phyloP scores from a whole-genome alignment of 129 eudicot genomes.

The Centaurea solstitialis region DNA sequence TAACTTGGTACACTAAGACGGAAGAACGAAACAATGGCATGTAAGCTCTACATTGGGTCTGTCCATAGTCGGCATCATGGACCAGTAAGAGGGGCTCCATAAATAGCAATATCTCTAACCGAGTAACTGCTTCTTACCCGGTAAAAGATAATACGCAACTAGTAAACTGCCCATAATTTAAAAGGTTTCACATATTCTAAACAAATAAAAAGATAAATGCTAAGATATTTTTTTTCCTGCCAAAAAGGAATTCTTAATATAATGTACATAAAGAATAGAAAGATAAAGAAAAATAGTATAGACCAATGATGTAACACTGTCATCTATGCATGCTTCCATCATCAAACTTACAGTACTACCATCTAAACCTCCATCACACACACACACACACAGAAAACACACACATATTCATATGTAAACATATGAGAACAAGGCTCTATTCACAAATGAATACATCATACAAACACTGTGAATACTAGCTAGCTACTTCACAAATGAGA shows the following conservation, averaged over 20 bases:
- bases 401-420: not conserved
- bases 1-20: no score
- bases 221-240: not conserved
- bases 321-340: conserved; percentile 11
- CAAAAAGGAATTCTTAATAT: not conserved
- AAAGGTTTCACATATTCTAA: not conserved
- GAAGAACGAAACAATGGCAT: no score
- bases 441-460: not conserved
- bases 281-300: not conserved
- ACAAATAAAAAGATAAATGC: not conserved
- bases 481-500: not conserved
- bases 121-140: no score
- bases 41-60: no score
- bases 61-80: not conserved
- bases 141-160: no score
- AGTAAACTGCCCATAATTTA: not conserved
- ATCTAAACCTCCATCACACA: conserved; percentile 20
- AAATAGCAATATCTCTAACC: not conserved
- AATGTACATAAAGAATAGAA: not conserved
- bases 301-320: conserved; percentile 2
- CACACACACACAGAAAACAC: conserved; percentile 9
- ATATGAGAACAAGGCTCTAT: not conserved
- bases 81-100: not conserved
- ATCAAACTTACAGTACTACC: conserved; percentile 9
- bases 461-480: not conserved